Evolutionary conservation across 805 yeast species (phyloP).

Genomic region (Starmerella apis): DNA sequence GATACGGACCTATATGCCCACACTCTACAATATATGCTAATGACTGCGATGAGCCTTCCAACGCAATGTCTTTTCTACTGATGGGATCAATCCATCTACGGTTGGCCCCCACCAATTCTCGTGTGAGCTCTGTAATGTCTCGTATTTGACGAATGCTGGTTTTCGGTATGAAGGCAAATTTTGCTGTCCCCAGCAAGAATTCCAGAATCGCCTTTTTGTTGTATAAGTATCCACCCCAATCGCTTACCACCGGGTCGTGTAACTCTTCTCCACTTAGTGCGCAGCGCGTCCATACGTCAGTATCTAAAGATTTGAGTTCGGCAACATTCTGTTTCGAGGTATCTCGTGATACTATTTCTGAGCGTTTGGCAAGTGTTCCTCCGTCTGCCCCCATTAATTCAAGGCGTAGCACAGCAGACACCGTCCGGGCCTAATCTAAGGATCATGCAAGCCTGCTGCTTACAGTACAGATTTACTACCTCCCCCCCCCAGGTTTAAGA

Average conservation of each 20-base stretch:
- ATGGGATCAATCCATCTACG: slow-evolving; percentile 35
- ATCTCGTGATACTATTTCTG: slow-evolving; percentile 36
- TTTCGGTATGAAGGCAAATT: slow-evolving; percentile 28
- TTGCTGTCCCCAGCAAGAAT: slow-evolving; percentile 37
- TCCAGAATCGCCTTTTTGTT: slow-evolving; percentile 56
- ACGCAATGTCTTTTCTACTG: slow-evolving; percentile 30
- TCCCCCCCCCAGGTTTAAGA: not conserved
- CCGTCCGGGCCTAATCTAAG: not conserved
- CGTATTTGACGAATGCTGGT: slow-evolving; percentile 33
- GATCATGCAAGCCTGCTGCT: not conserved
- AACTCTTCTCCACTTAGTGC: slow-evolving; percentile 38
- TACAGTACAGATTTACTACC: not conserved
- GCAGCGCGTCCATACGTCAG: slow-evolving; percentile 41
- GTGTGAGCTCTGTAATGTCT: slow-evolving; percentile 39
- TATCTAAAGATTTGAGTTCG: not conserved
- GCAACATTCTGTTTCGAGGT: not conserved
- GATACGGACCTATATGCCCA: slow-evolving; percentile 27
- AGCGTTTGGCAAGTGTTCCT: slow-evolving; percentile 55
- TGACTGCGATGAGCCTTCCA: slow-evolving; percentile 31
- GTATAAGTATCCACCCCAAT: slow-evolving; percentile 54
- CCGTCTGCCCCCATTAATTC: slow-evolving; percentile 42
- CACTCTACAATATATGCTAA: slow-evolving; percentile 39
- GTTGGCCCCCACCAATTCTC: slow-evolving; percentile 23
- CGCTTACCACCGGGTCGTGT: slow-evolving; percentile 45
- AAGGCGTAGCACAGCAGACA: not conserved